phyloP scores from a whole-genome alignment of 2,329 filamentous ascomycete species.

The Cladophialophora yegresii region DNA sequence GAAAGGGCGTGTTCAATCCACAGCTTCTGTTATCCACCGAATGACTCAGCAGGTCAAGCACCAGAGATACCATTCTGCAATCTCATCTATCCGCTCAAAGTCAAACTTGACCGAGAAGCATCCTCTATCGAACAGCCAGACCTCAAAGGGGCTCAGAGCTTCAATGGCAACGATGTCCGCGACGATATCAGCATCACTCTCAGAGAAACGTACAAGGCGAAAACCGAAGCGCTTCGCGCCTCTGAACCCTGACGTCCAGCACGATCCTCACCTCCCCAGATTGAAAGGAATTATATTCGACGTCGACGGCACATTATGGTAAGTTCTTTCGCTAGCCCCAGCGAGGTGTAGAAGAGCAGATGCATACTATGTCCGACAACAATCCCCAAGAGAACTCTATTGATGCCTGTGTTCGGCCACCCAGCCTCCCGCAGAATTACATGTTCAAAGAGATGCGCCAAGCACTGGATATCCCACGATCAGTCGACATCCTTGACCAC shows the following conservation, averaged over 20 bases:
- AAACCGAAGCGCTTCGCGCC: conserved; percentile 32
- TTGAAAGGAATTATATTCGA: conserved; percentile 75
- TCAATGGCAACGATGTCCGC: not conserved
- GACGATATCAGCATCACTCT: not conserved
- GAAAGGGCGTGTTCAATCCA: not conserved
- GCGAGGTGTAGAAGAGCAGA: not conserved
- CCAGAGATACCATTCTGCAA: not conserved
- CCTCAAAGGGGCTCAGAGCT: not conserved
- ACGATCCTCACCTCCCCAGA: conserved; percentile 39
- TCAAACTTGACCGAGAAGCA: not conserved
- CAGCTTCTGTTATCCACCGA: not conserved
- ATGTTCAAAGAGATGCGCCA: conserved; percentile 89
- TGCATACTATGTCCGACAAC: not conserved
- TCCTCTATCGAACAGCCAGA: not conserved
- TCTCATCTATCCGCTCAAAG: not conserved
- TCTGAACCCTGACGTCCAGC: conserved; percentile 19
- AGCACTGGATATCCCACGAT: conserved; percentile 70
- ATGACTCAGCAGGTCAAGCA: not conserved
- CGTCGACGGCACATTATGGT: conserved; percentile 94
- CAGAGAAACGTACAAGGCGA: not conserved
- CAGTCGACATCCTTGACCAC: conserved; percentile 83
- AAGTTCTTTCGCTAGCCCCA: conserved; percentile 41
- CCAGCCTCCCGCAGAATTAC: conserved; percentile 84
- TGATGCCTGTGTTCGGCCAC: not conserved
- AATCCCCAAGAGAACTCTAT: conserved; percentile 5